Percentiles rank a stretch among this genome's conserved stretches.
Evolutionary conservation across 2,329 filamentous ascomycete genomes (phyloP).

Genomic region (Cordyceps sp.): DNA sequence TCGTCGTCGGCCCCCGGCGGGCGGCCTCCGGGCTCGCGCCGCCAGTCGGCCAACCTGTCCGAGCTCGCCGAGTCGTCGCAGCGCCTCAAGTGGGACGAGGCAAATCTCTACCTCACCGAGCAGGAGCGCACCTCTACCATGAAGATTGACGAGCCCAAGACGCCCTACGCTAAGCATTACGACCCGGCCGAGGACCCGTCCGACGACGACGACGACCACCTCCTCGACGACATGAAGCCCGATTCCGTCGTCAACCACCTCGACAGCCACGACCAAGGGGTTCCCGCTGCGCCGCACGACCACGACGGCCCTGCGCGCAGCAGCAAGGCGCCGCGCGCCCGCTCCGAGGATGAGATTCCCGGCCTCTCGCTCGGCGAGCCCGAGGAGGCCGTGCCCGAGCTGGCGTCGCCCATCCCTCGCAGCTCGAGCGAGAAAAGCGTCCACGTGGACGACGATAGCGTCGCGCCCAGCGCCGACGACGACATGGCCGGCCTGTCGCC

Average conservation of each 20-base stretch:
- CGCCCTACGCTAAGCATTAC: constrained; percentile 84
- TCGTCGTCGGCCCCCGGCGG: constrained; percentile 57
- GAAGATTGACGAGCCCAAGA: constrained; percentile 99
- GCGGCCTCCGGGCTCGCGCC: constrained; percentile 49
- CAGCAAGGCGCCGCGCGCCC: constrained; percentile 19
- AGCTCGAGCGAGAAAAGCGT: constrained; percentile 49
- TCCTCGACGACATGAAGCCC: too few species aligned
- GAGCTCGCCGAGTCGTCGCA: constrained; percentile 38
- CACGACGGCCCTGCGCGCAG: constrained; percentile 20
- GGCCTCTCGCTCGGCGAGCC: constrained; percentile 85
- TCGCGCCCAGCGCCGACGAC: constrained; percentile 41
- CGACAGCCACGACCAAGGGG: background rate
- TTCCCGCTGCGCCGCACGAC: constrained; percentile 37
- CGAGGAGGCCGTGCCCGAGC: constrained; percentile 50
- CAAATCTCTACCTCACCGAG: constrained; percentile 91
- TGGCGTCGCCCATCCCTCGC: constrained; percentile 13
- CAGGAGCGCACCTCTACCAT: constrained; percentile 90
- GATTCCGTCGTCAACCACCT: too few species aligned
- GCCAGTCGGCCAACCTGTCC: constrained; percentile 42
- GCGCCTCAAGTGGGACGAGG: constrained; percentile 95
- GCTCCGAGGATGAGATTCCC: constrained; percentile 62
- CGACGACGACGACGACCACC: constrained; percentile 49
- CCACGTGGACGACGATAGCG: constrained; percentile 52
- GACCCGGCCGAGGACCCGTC: constrained; percentile 78
- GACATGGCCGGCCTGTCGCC: constrained; percentile 35